Percentiles rank a stretch among this genome's conserved stretches.
These are phyloP conservation scores for Blastobotrys terrestris DNA, from an alignment of 805 yeast species.

Conservation along the genomic window DNA sequence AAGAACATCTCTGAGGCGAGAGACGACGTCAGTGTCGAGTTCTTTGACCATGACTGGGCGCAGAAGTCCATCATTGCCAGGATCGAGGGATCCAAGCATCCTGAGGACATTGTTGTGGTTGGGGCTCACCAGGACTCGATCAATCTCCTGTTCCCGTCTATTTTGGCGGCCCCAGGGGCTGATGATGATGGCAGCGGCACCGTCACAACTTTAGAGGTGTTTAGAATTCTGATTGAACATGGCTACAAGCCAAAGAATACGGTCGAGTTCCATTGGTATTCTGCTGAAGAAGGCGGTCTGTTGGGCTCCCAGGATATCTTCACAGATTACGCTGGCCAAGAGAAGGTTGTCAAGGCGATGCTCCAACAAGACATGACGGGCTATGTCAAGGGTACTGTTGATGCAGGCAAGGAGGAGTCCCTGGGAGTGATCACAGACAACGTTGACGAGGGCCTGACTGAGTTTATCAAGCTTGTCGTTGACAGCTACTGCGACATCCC, in stretches of 20 bases:
- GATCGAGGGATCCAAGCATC: constrained; percentile 35
- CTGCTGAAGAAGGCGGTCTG: constrained; percentile 92
- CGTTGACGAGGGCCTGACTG: constrained; percentile 48
- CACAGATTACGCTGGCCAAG: constrained; percentile 41
- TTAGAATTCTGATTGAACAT: constrained; percentile 49
- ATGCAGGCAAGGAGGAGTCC: constrained; percentile 49
- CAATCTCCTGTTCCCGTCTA: constrained; percentile 62
- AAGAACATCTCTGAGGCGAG: constrained; percentile 27
- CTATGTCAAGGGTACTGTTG: constrained; percentile 47
- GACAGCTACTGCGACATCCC: constrained; percentile 60
- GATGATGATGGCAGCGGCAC: constrained; percentile 94
- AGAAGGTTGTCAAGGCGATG: constrained; percentile 65
- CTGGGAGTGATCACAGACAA: constrained; percentile 79
- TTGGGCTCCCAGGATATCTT: constrained; percentile 81
- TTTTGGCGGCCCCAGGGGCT: constrained; percentile 83
- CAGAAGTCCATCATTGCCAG: constrained; percentile 71
- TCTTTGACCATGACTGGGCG: constrained; percentile 65
- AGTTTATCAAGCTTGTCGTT: constrained; percentile 57
- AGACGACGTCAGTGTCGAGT: constrained; percentile 38
- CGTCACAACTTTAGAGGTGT: constrained; percentile 67
- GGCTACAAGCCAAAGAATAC: constrained; percentile 58
- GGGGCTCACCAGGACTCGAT: constrained; percentile 90
- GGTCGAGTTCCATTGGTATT: constrained; percentile 87
- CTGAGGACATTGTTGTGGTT: constrained; percentile 55
- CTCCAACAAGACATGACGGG: constrained; percentile 96